Conservation (phyloP, 192 early-diverging fungal genomes). For the Allomyces macrogynus region DNA sequence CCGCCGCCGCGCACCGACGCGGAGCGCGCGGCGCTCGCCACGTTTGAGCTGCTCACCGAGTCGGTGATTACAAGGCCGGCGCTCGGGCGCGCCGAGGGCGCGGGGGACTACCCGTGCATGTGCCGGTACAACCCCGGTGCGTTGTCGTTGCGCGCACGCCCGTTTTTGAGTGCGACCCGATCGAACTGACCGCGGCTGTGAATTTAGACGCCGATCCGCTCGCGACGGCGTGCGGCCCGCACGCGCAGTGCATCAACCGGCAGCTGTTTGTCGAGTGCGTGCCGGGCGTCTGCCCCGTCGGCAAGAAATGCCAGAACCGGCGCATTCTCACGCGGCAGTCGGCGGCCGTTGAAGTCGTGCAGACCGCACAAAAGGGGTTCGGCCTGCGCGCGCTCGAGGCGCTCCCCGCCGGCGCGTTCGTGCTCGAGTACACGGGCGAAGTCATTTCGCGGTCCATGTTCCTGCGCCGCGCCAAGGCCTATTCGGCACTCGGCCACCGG, state of each 20-base stretch:
- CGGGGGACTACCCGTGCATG: no score
- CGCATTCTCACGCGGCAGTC: constrained; percentile 69
- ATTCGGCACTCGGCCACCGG: constrained; percentile 54
- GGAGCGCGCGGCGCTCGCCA: no score
- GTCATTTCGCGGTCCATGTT: constrained; percentile 68
- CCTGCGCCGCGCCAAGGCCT: constrained; percentile 58
- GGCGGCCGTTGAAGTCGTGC: constrained; percentile 66
- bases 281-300: constrained; percentile 68
- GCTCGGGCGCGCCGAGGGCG: no score
- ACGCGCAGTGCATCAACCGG: constrained; percentile 80
- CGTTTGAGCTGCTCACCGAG: no score
- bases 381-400: constrained; percentile 58
- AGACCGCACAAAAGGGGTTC: constrained; percentile 79
- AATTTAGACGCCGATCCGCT: not conserved
- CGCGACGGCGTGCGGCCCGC: constrained; percentile 65
- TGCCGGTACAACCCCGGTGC: no score
- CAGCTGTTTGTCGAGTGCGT: constrained; percentile 81
- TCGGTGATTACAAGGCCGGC: no score
- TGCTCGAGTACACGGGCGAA: constrained; percentile 97
- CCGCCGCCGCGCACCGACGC: no score
- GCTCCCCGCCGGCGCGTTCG: constrained; percentile 59
- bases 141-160: no score
- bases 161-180: no score
- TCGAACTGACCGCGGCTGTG: no score
- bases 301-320: constrained; percentile 71